A percentile compares a stretch with the other conserved stretches of the same genome.
phyloP scores from a whole-genome alignment of 345 rosid genomes.

The Populus pruinosa region DNA sequence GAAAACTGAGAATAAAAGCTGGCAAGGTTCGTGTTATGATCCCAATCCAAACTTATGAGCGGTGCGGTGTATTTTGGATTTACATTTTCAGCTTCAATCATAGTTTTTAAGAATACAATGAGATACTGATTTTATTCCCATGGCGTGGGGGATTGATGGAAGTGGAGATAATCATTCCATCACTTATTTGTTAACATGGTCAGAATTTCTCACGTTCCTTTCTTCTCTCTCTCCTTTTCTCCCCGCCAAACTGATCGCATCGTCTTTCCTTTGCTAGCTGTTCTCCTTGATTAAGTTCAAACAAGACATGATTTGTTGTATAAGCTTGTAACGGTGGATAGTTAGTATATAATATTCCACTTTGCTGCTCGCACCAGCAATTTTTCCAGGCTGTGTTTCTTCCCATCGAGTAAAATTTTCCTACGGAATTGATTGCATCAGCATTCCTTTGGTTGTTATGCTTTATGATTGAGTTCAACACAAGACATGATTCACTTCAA shows the following conservation, averaged over 20 bases:
- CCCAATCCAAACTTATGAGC: too few relatives aligned
- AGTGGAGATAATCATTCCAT: conserved; percentile 26
- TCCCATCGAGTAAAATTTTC: not conserved
- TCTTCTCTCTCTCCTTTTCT: not conserved
- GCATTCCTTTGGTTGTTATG: not conserved
- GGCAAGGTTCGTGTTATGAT: too few relatives aligned
- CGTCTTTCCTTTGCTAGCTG: not conserved
- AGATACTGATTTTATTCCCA: conserved; percentile 18
- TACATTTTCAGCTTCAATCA: too few relatives aligned
- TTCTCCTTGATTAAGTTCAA: not conserved
- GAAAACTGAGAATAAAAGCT: too few relatives aligned
- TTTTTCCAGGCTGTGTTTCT: not conserved
- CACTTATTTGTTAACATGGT: not conserved
- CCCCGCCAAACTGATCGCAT: conserved; percentile 3
- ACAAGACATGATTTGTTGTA: not conserved
- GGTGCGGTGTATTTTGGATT: too few relatives aligned
- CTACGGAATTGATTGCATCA: conserved; percentile 10
- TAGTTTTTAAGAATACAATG: too few relatives aligned
- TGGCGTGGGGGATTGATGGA: conserved; percentile 24
- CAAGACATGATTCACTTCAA: not conserved
- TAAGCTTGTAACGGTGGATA: not conserved
- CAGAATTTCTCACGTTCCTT: not conserved
- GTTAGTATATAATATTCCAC: not conserved
- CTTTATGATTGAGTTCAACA: not conserved
- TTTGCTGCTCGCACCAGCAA: not conserved